Conservation (phyloP, 1,284 basidiomycete genomes). For the Leucoagaricus sp. region DNA sequence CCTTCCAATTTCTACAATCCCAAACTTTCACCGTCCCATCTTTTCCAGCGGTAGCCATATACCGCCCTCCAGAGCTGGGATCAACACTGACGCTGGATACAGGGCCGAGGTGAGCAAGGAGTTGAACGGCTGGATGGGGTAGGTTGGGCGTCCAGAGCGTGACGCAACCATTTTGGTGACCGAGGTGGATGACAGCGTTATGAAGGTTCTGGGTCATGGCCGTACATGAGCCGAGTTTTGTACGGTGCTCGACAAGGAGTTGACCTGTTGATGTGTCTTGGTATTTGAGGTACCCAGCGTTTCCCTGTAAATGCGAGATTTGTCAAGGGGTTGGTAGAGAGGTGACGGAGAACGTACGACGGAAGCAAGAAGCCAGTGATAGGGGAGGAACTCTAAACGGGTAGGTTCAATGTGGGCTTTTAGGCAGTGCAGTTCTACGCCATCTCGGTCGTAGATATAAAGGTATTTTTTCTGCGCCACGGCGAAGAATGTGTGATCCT, state of each 20-base stretch:
- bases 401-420: conserved; percentile 90
- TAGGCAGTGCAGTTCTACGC: conserved; percentile 89
- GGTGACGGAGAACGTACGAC: conserved; percentile 53
- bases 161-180: conserved; percentile 90
- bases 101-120: conserved; percentile 91
- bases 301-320: conserved; percentile 55
- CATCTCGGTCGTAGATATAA: conserved; percentile 94
- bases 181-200: conserved; percentile 92
- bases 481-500: conserved; percentile 91
- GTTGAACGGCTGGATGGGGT: conserved; percentile 86
- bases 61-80: conserved; percentile 80
- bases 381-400: conserved; percentile 90
- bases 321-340: neutral
- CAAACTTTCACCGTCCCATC: conserved; percentile 93
- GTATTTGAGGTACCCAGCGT: conserved; percentile 91
- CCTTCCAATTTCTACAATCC: conserved; percentile 96
- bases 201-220: conserved; percentile 92
- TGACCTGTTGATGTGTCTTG: conserved; percentile 96
- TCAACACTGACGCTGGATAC: conserved; percentile 85
- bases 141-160: conserved; percentile 97
- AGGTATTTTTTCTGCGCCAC: conserved; percentile 97
- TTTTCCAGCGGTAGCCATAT: conserved; percentile 89
- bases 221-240: conserved; percentile 83
- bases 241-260: conserved; percentile 88
- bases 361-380: conserved; percentile 92